Base-by-base conservation (phyloP, 2,329 filamentous ascomycete species). In the Xylaria sp. region DNA sequence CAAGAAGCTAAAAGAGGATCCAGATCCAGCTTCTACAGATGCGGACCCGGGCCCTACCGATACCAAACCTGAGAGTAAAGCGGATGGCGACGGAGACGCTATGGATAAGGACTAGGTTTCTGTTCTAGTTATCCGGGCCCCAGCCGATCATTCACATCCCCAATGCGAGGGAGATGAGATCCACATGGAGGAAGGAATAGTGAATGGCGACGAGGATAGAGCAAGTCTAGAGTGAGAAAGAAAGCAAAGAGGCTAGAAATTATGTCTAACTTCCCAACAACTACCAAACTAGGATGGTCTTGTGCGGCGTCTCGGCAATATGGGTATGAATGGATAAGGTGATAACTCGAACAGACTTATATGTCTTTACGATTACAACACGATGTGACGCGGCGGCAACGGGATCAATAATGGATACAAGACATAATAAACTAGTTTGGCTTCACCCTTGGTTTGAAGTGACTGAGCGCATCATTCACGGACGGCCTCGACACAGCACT, bases 1-100 rank as follows among this genome's bases (percentile, higher is more conserved):
- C 42, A 89, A 89, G 81, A 86, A 85, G 73, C 60, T 84, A 0
- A 88, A 84, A 77, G 84, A 85, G 60, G 82, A 81, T 51, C 6
- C 59, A 1, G 65, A 55, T 11, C n/a, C 66, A 0, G 36, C 42
- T 53, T 24, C 61, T 34, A 34, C 14, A 45, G 53, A 63, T 56
- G 55, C 11, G 48, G 59, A 55, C 3, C 9, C 39, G 17, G 61
- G 48, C 27, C 12, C 62, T 11, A 42, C n/a, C 9, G 47, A 66
- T 5, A 14, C n/a, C 12, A 47, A 62, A 48, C 19, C 58, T 9
- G 48, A 67, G 65, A 54, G 47, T 21, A 47, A 51, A 6, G 65
- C 70, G 27, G 54, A 12, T 47, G 36, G 61, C 21, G 39, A 69
- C 2, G 47, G 12, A 17, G 67, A 71, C n/a, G 54, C 69, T 24